Conservation (phyloP, 805 yeast genomes). For the Myxozyma neglecta region DNA sequence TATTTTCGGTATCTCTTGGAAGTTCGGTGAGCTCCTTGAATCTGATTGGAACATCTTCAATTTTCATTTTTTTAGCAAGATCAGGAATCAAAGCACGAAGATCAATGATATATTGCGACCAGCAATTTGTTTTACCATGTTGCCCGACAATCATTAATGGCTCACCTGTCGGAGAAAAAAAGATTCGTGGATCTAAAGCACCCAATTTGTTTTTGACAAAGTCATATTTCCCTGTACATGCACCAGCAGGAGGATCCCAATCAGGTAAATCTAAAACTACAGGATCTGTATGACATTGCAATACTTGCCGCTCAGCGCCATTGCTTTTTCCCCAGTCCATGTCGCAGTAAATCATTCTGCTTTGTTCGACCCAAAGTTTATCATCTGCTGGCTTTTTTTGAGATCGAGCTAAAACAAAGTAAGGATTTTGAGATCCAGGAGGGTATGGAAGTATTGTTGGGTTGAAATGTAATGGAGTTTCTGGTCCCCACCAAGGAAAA, state of each 20-base stretch:
- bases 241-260: constrained; percentile 9
- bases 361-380: background rate
- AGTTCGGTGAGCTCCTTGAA: constrained; percentile 9
- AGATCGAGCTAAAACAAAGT: constrained; percentile 11
- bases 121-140: constrained; percentile 13
- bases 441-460: constrained; percentile 21
- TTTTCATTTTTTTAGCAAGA: constrained; percentile 12
- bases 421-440: constrained; percentile 3
- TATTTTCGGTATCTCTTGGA: constrained; percentile 1
- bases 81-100: constrained; percentile 20
- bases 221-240: constrained; percentile 4
- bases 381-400: background rate
- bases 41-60: constrained; percentile 20
- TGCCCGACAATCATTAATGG: constrained; percentile 21
- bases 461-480: constrained; percentile 9
- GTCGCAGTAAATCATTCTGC: constrained; percentile 10
- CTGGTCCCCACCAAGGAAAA: constrained; percentile 12
- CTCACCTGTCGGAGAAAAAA: constrained; percentile 27
- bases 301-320: background rate
- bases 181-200: constrained; percentile 19
- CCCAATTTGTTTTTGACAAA: constrained; percentile 8
- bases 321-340: constrained; percentile 12
- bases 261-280: background rate
- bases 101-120: constrained; percentile 20
- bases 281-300: constrained; percentile 4